Evolutionary conservation across 2,329 filamentous ascomycete species (phyloP).

Genomic region (Aspergillus caelatus): DNA sequence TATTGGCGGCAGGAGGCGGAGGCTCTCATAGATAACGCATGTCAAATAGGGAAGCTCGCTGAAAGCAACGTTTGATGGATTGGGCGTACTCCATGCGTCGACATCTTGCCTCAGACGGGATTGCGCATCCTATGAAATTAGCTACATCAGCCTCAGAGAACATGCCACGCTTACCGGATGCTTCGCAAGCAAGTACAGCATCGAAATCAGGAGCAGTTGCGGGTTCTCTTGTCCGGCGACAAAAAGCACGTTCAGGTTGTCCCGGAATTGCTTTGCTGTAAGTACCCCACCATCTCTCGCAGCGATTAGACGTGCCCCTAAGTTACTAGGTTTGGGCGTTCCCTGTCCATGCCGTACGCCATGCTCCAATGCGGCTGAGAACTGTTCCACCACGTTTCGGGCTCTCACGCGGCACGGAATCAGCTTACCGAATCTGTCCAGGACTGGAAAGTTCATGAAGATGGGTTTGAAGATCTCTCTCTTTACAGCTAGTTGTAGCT

Average conservation of each 20-base stretch:
- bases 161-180: constrained; percentile 11
- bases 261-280: constrained; percentile 37
- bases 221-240: constrained; percentile 46
- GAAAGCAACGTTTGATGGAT: neutral
- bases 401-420: constrained; percentile 32
- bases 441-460: constrained; percentile 39
- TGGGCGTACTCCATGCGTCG: neutral
- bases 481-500: constrained; percentile 24
- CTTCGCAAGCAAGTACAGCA: constrained; percentile 37
- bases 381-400: constrained; percentile 24
- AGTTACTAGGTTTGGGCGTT: neutral
- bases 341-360: neutral
- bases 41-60: neutral
- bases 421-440: constrained; percentile 22
- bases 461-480: constrained; percentile 39
- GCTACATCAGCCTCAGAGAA: neutral
- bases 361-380: neutral
- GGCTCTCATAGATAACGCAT: neutral
- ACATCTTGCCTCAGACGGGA: neutral
- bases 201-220: constrained; percentile 35
- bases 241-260: constrained; percentile 41
- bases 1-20: neutral
- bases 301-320: neutral
- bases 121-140: neutral
- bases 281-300: constrained; percentile 20